Evolutionary conservation across 1,284 basidiomycete species (phyloP).

Genomic region (Cryptococcus jaspeensis): DNA sequence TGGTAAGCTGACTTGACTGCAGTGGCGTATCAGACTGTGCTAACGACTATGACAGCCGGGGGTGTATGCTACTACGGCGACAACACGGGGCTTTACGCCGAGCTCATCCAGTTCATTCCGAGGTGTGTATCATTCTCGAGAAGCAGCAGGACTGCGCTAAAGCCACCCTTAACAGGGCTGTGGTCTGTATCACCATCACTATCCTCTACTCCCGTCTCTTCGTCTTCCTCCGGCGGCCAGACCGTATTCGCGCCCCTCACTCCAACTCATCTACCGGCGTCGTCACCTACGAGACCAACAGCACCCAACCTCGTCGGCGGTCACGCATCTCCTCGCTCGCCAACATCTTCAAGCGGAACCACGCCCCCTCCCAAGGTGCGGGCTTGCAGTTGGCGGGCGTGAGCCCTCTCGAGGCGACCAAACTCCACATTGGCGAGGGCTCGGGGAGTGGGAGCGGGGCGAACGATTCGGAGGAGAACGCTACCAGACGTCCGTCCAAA

Average conservation of each 20-base stretch:
- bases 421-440: no score
- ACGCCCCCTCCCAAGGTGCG: background rate
- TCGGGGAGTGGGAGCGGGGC: no score
- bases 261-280: conserved; percentile 25
- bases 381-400: no score
- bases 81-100: conserved; percentile 43
- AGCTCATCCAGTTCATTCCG: conserved; percentile 52
- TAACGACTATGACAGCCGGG: conserved; percentile 23
- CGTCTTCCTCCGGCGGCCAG: conserved; percentile 51
- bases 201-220: conserved; percentile 49
- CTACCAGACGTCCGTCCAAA: no score
- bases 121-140: conserved; percentile 19
- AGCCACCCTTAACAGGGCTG: conserved; percentile 23
- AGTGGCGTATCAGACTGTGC: background rate
- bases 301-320: background rate
- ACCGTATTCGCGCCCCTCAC: conserved; percentile 46
- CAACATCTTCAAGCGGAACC: conserved; percentile 4
- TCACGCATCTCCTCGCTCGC: conserved; percentile 3
- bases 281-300: conserved; percentile 13
- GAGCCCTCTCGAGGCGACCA: no score
- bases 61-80: conserved; percentile 47
- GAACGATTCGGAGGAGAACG: no score
- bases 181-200: conserved; percentile 47
- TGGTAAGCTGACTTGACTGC: conserved; percentile 13
- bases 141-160: background rate